Evolutionary conservation across 73 alveolate species (phyloP).

Genomic region (Paramecium biaurelia): DNA sequence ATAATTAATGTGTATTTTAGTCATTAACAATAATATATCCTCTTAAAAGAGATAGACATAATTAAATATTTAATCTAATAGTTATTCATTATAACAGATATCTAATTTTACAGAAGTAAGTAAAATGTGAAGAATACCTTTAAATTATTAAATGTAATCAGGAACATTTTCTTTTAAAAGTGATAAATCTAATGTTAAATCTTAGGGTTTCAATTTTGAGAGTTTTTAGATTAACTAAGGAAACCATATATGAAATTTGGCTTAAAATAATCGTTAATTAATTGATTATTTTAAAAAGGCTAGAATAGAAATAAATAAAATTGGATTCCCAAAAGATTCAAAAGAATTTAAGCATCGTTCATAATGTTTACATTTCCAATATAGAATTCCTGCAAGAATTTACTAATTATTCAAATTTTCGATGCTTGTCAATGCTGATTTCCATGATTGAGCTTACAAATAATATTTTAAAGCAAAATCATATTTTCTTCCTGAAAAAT

Average conservation of each 20-base stretch:
- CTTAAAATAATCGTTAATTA: neutral
- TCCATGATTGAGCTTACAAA: neutral
- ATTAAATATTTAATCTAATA: neutral
- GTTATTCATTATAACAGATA: neutral
- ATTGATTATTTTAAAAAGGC: neutral
- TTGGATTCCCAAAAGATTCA: neutral
- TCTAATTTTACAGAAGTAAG: neutral
- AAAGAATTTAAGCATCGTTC: neutral
- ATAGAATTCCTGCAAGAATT: neutral
- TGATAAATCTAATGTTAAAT: neutral
- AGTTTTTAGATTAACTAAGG: neutral
- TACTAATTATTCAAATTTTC: neutral
- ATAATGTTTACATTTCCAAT: neutral
- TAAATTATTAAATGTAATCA: neutral
- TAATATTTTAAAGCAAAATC: constrained; percentile 75
- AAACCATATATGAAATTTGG: neutral
- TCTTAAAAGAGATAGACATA: neutral
- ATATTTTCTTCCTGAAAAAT: constrained; percentile 73
- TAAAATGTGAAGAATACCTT: neutral
- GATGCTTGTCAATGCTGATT: neutral
- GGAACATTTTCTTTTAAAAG: neutral
- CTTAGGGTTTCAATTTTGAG: neutral
- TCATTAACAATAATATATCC: neutral
- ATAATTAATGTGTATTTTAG: neutral
- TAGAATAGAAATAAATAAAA: neutral